Evolutionary conservation across 2,329 filamentous ascomycete species (phyloP).

Genomic region (Helotiales sp.): DNA sequence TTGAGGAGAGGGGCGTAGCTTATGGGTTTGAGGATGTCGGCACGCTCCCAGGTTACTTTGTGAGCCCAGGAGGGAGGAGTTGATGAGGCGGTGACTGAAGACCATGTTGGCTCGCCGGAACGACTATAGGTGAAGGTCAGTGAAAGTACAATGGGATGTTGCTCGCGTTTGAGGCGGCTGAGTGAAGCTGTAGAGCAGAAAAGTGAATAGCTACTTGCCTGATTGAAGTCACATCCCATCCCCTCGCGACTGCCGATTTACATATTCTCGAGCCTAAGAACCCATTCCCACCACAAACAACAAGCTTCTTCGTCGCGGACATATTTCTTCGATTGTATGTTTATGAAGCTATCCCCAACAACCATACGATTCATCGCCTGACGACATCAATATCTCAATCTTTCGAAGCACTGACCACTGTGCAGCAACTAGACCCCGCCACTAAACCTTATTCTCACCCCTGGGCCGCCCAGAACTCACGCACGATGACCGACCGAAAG

Average conservation of each 20-base stretch:
- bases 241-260: slow-evolving; percentile 81
- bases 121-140: slow-evolving; percentile 59
- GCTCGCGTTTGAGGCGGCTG: slow-evolving; percentile 8
- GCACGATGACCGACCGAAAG: background rate
- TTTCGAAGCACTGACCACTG: slow-evolving; percentile 22
- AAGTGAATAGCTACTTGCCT: slow-evolving; percentile 60
- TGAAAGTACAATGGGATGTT: slow-evolving; percentile 10
- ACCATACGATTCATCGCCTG: slow-evolving; percentile 18
- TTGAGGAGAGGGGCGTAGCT: slow-evolving; percentile 79
- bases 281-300: slow-evolving; percentile 92
- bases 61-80: slow-evolving; percentile 79
- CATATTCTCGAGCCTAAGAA: slow-evolving; percentile 91
- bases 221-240: slow-evolving; percentile 92
- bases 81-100: slow-evolving; percentile 69
- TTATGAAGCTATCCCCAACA: slow-evolving; percentile 12
- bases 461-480: background rate
- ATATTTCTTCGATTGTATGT: slow-evolving; percentile 19
- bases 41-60: slow-evolving; percentile 84
- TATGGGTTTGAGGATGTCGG: slow-evolving; percentile 81
- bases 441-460: slow-evolving; percentile 19
- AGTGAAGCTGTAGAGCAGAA: background rate
- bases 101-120: slow-evolving; percentile 88
- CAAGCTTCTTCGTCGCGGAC: slow-evolving; percentile 68
- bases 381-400: slow-evolving; percentile 6
- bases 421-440: slow-evolving; percentile 18